Conservation (phyloP, 768 basidiomycete genomes). For the Russula virescens region DNA sequence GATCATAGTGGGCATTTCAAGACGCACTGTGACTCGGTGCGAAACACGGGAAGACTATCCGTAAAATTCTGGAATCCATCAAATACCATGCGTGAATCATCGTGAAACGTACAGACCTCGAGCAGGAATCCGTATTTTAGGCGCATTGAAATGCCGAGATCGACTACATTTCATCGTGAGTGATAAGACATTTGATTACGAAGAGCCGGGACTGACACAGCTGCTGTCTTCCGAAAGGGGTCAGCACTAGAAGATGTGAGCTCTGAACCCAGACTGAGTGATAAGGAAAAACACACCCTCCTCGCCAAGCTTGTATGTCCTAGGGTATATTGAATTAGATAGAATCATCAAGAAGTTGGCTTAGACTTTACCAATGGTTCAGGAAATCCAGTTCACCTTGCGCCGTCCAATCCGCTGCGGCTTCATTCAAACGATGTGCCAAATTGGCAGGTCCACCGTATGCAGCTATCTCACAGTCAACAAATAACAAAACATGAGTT, state of each 20-base stretch:
- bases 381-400: slow-evolving; percentile 66
- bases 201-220: slow-evolving; percentile 49
- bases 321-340: slow-evolving; percentile 27
- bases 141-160: slow-evolving; percentile 39
- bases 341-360: background rate
- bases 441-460: slow-evolving; percentile 61
- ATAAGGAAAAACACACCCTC: slow-evolving; percentile 47
- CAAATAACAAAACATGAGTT: background rate
- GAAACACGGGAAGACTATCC: slow-evolving; percentile 43
- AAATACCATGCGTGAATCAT: slow-evolving; percentile 28
- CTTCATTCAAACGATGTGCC: slow-evolving; percentile 48
- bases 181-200: background rate
- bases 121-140: slow-evolving; percentile 41
- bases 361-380: slow-evolving; percentile 65
- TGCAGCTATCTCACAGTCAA: slow-evolving; percentile 34
- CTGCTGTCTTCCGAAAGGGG: slow-evolving; percentile 88
- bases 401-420: slow-evolving; percentile 55
- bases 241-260: slow-evolving; percentile 50
- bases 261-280: background rate
- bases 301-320: slow-evolving; percentile 88
- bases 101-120: slow-evolving; percentile 25
- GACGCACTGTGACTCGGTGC: slow-evolving; percentile 45
- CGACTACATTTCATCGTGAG: slow-evolving; percentile 28
- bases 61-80: slow-evolving; percentile 34
- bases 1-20: background rate